Base-by-base conservation (phyloP, 345 rosid genomes). In the Moricandia arvensis region DNA sequence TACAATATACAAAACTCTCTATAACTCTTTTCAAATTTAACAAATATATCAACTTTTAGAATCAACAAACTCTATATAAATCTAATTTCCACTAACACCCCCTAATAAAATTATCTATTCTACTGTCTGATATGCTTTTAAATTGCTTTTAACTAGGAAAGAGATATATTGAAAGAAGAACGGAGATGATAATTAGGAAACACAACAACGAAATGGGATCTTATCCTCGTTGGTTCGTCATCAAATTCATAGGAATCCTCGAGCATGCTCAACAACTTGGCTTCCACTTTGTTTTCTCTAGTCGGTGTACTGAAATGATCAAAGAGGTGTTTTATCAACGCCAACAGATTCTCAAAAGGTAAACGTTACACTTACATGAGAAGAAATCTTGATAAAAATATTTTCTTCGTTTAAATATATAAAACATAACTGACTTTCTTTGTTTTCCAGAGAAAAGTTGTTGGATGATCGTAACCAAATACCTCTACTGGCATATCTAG, bases 171-270 rank as follows among this genome's bases (percentile, higher is more conserved):
- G 64, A 73, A 65, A 80, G 75, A 63, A 82, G 67, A 61, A 59
- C 82, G 6, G 81, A 80, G 54, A 73, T 75, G 65, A 65, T 85
- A 54, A 75, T 86, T 35, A 66, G 10, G 31, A 83, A 68, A 49
- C 31, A 17, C 3, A 8, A 5, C 8, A 66, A 74, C n/a, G 55
- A 58, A 63, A 45, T 55, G 3, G 33, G 71, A 8, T 49, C 13
- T 1, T 75, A 68, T 69, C 93, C 96, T 60, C 88, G 85, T 58
- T 81, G 91, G 96, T 82, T 90, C 27, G 43, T 79, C 30, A 80
- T 88, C 16, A 71, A 73, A 29, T 88, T 90, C 69, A 85, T 84
- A 7, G 87, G 77, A 58, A 80, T 82, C 76, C 51, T 88, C n/a
- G 90, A 85, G 67, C 79, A 78, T 75, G 87, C 90, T 21, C 74